Base-by-base conservation (phyloP, 2,329 filamentous ascomycete genomes). In the Decorospora gaudefroyi region DNA sequence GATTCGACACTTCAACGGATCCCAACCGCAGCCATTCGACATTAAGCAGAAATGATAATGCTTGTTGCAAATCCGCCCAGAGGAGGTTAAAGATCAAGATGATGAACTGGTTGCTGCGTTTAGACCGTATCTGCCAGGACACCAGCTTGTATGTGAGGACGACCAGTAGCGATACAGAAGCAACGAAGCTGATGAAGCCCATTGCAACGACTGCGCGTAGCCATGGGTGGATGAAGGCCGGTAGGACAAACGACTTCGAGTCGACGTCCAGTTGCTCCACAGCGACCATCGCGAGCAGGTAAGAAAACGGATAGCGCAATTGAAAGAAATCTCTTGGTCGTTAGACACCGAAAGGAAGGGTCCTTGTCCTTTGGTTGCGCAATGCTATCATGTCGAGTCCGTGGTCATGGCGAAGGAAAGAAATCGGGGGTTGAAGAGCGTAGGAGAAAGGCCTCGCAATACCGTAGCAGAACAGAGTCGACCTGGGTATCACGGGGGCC, bases 41-140 rank as follows among this genome's bases (percentile, higher is more conserved):
- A 49, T 84, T 86, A 34, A 87, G 72, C 29, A 85, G 57, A 60
- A 87, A 88, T 3, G 83, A 81, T 0, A 81, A 64, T 6, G 81
- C 76, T 58, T 88, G 85, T 57, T 85, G 81, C 42, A 86, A 76
- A 55, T 88, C 85, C 46, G 85, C 84, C 15, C 86, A 69, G 4
- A 88, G 72, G 0, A 88, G 76, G 62, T 88, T 88, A 63, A 86
- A 80, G 45, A 88, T 84, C 4, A 88, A 74, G 0, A 88, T 73
- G 18, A 87, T 76, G 58, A 87, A 86, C 65, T 88, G 85, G 53
- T 87, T 87, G 53, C 58, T 67, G 11, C 61, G 55, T 30, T 67
- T 69, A 7, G 67, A 64, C 37, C 64, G 66, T 42, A 64, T 56
- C 27, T 63, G 61, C 68, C 68, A 71, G 42, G 45, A 52, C 7